Base-by-base conservation (phyloP, 305 asterid genomes). In the Solanum chacoense region DNA sequence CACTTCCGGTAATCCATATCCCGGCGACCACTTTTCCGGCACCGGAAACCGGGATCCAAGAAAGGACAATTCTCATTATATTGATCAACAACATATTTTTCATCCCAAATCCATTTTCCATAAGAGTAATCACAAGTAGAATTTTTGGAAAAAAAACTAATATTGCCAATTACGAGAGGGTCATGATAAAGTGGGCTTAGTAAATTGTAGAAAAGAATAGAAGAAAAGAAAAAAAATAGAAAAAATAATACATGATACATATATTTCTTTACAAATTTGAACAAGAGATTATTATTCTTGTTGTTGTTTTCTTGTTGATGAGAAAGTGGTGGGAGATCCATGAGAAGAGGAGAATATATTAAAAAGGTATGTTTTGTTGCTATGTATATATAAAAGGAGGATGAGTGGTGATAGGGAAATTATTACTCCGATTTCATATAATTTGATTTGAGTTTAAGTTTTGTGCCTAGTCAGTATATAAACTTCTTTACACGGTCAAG, bases 41-140 rank as follows among this genome's bases (percentile, higher is more conserved):
- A 97, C 9, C 96, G 95, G 87, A 97, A 97, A 3, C 98, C 98
- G 0, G 97, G 96, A 89, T 97, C 99, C 87, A 97, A 78, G 88
- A 96, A 97, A 3, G 96, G 96, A 94, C 99, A 97, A 5, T 90
- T 86, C 91, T 97, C 99, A 8, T 90, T 13, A 89, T 97, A 97
- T 31, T 90, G 88, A 29, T 36, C 85, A 38, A 83, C 40, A 29
- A 95, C 91, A 77, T 81, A 93, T 20, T 16, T 89, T 37, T 94
- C 94, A 45, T 97, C 97, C 93, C 93, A 87, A 83, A 95, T 91
- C 99, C 99, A 97, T 9, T 91, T 92, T 2, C 98, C 99, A 72
- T 88, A 55, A 5, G 96, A 93, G 87, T 91, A 92, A 90, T 97
- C 98, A 35, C 98, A 96, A 24, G 85, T 88, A 11, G 75, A 81